Conservation (phyloP, 768 basidiomycete genomes). For the Lactarius evosmus region DNA sequence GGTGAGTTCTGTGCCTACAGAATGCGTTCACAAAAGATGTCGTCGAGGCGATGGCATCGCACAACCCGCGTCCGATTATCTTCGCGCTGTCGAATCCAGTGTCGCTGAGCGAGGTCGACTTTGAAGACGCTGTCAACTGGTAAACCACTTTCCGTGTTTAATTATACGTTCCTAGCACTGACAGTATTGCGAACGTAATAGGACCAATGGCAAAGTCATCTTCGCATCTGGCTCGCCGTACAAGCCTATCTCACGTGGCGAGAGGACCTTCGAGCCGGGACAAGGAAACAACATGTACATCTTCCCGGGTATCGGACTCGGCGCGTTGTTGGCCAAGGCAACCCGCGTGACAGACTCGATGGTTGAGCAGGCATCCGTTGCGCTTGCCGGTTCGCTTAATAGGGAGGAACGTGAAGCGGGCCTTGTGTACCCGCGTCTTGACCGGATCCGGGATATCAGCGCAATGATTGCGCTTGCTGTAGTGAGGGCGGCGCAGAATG, state of each 20-base stretch:
- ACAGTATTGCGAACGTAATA: neutral
- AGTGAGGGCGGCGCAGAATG: constrained; percentile 76
- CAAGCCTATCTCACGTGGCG: constrained; percentile 55
- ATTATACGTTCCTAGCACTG: neutral
- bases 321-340: constrained; percentile 69
- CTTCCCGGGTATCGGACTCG: constrained; percentile 76
- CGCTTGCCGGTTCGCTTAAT: constrained; percentile 71
- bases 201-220: constrained; percentile 60
- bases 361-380: constrained; percentile 85
- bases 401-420: constrained; percentile 60
- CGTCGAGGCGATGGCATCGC: constrained; percentile 72
- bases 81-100: constrained; percentile 93
- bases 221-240: constrained; percentile 92
- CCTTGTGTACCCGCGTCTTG: constrained; percentile 80
- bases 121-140: constrained; percentile 66
- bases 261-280: constrained; percentile 64
- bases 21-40: constrained; percentile 74
- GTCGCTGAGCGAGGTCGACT: constrained; percentile 75
- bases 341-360: constrained; percentile 75
- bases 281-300: constrained; percentile 97
- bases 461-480: constrained; percentile 68
- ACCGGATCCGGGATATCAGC: constrained; percentile 84
- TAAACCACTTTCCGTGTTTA: constrained; percentile 36
- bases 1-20: constrained; percentile 34
- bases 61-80: constrained; percentile 83